Evolutionary conservation across 202 grass and related monocot species (phyloP), one percentile per base, ranked within the genome.

Genomic region (Musa balbisiana): DNA sequence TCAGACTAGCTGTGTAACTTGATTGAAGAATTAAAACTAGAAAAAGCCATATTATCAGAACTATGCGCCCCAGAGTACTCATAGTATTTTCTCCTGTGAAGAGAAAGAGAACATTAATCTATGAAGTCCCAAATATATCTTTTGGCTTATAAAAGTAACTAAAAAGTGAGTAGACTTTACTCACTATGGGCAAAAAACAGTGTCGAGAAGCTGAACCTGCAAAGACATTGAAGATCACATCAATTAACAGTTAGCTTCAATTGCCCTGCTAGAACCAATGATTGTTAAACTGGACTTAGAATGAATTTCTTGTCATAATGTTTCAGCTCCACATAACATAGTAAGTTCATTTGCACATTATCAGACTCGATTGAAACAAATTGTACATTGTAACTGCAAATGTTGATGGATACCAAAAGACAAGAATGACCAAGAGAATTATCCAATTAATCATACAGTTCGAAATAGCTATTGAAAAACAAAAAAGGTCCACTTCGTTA

Each of bases 131-230:
- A 55, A 73, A 11, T 52, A 71, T 71, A 23, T 27, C 14, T 29
- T 5, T 26, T 29, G 14, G 69, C 17, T 15, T 1, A 72, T 23
- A 20, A 8, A 5, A 53, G 0, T 52, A 21, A 73, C 10, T 55
- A 55, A 55, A 55, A n/a, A 73, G 11, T 3, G 49, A 13, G 21
- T 53, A 25, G 23, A 11, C 8, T 58, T 55, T 14, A 27, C 71
- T 73, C 25, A 73, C 72, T 73, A 1, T 73, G 72, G 8, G 72
- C 20, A 1, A 73, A 73, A 56, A 73, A 73, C 26, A 73, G 53
- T 15, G 72, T 73, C 10, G 72, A 73, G 53, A 73, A 73, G 72
- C 72, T 73, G 72, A 73, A 73, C 72, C 72, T 73, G 24, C 11
- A 29, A 56, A 56, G 21, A 27, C 27, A 70, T 51, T 12, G 43